Evolutionary conservation across 257 asterid genomes (phyloP), one percentile per base, ranked within the genome.

Genomic region (Solanum clarkiae): DNA sequence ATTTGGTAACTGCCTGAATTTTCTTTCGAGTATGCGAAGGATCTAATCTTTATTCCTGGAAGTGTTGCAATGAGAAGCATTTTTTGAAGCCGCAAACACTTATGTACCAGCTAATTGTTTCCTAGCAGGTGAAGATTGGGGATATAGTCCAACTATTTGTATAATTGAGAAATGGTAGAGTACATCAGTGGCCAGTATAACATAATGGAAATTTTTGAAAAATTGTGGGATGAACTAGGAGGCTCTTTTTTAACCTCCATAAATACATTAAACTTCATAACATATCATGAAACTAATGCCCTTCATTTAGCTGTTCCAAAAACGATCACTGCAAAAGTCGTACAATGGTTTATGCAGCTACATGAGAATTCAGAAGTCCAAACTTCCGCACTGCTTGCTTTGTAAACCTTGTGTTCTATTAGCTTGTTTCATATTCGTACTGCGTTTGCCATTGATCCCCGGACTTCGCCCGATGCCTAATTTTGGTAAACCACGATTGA

Each of bases 401-500:
- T 92, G 89, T 80, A 94, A 87, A 85, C 85, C 89, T 70, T 86
- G 88, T 53, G 90, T 80, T 59, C 92, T 94, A 29, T 91, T 89
- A 36, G 84, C 56, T 88, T 86, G 89, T 80, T 82, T 88, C 7
- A n/a, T 82, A 32, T 89, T 90, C 82, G 86, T 87, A 70, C 32
- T 84, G 40, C 70, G 87, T 51, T 91, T 93, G 56, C 86, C 89
- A 57, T 87, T 91, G 17, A 86, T 29, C 75, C 86, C 95, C 63
- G 94, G 92, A 87, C 87, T 90, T 84, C 98, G 92, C 60, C 98
- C 94, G 36, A 94, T 93, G 11, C 99, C 99, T 86, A 93, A 88
- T 89, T 94, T 96, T 26, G 99, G 99, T 85, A 96, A 89, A 86
- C 98, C 99, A 18, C 98, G 98, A 85, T 94, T 96, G 68, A 96